These are phyloP conservation scores for Aphanomyces stellatus DNA, from an alignment of 352 stramenopile species.

Conservation along the genomic window DNA sequence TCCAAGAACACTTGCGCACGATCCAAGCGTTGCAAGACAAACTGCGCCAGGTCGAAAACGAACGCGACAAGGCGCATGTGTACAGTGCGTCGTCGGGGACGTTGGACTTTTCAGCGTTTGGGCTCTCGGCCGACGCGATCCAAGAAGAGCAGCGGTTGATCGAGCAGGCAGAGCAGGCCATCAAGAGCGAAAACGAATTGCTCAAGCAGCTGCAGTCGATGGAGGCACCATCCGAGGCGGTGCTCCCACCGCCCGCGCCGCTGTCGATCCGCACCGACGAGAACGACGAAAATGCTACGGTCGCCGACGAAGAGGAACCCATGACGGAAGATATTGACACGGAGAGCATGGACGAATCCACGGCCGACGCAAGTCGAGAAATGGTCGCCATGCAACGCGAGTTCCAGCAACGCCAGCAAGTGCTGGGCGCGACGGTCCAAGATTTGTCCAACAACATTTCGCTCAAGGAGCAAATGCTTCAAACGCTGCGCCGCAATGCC, in stretches of 20 bases:
- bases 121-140: constrained; percentile 24
- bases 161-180: constrained; percentile 61
- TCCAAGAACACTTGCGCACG: constrained; percentile 71
- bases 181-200: constrained; percentile 63
- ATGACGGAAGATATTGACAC: constrained; percentile 4
- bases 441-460: constrained; percentile 78
- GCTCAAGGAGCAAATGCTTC: constrained; percentile 75
- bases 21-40: constrained; percentile 77
- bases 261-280: not conserved
- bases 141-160: constrained; percentile 61
- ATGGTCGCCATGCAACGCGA: constrained; percentile 68
- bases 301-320: not conserved
- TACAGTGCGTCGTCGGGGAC: not conserved
- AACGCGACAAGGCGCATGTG: constrained; percentile 57
- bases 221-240: not conserved
- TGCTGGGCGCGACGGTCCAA: constrained; percentile 70
- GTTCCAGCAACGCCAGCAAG: constrained; percentile 69
- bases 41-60: constrained; percentile 46
- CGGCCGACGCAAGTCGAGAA: constrained; percentile 27
- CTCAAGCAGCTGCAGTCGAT: constrained; percentile 54
- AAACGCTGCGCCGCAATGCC: constrained; percentile 66
- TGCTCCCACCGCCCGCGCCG: not conserved
- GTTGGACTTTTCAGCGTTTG: constrained; percentile 16
- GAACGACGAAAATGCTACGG: not conserved
- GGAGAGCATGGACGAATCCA: not conserved